These are phyloP conservation scores for Waltiozyma sp. DNA, from an alignment of 1,139 yeast species.

Conservation along the genomic window DNA sequence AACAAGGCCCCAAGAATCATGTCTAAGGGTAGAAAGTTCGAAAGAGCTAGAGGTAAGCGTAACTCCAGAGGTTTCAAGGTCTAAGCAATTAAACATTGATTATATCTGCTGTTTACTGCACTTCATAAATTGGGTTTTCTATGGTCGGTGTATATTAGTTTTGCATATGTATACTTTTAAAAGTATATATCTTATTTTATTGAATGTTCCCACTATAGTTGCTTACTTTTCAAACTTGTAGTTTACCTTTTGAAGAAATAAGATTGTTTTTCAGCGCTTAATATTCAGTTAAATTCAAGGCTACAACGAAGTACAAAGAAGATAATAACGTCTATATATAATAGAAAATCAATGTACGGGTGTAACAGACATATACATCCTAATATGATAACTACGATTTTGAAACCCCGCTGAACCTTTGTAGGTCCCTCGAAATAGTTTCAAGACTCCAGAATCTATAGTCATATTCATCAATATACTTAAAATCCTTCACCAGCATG, in stretches of 20 bases:
- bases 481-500: conserved; percentile 1
- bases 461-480: neutral
- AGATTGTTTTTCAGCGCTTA: no score
- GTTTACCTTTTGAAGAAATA: neutral
- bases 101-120: conserved; percentile 2
- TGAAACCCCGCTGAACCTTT: conserved; percentile 1
- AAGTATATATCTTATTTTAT: conserved; percentile 10
- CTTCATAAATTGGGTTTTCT: conserved; percentile 3
- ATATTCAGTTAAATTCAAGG: no score
- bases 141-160: conserved; percentile 14
- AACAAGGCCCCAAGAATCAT: conserved; percentile 97
- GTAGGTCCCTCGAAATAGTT: conserved; percentile 5
- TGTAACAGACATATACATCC: no score
- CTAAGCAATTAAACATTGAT: conserved; percentile 37
- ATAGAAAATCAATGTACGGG: no score
- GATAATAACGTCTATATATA: no score
- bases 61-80: conserved; percentile 99
- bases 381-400: conserved; percentile 10
- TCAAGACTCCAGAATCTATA: conserved; percentile 13
- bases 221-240: conserved; percentile 2
- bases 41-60: conserved; percentile 99
- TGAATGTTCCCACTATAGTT: conserved; percentile 10
- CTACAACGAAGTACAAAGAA: no score
- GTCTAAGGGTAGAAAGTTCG: conserved; percentile 99
- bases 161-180: conserved; percentile 11